A percentile compares a stretch with the other conserved stretches of the same genome.
These are phyloP conservation scores for Pythium insidiosum DNA, from an alignment of 352 stramenopile genomes.

Conservation along the genomic window DNA sequence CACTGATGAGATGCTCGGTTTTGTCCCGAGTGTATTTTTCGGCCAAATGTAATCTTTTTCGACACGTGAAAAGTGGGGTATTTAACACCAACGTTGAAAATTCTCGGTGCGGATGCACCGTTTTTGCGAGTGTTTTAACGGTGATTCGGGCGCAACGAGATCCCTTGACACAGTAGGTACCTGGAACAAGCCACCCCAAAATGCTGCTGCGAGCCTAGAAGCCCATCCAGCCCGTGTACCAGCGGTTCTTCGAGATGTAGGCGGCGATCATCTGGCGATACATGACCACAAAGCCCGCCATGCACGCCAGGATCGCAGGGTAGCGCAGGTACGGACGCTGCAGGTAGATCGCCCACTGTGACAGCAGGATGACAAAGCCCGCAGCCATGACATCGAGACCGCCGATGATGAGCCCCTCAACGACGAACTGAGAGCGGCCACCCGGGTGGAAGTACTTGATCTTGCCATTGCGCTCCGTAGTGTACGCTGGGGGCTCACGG, in stretches of 20 bases:
- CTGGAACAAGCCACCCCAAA: too few relatives aligned
- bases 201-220: too few relatives aligned
- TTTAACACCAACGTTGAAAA: too few relatives aligned
- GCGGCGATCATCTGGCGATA: constrained; percentile 78
- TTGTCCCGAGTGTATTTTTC: too few relatives aligned
- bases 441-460: constrained; percentile 85
- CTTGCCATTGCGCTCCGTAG: constrained; percentile 64
- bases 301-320: constrained; percentile 42
- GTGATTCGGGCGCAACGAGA: too few relatives aligned
- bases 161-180: too few relatives aligned
- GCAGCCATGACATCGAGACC: constrained; percentile 58
- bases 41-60: too few relatives aligned
- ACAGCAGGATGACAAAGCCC: constrained; percentile 69
- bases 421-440: constrained; percentile 75
- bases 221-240: constrained; percentile 83
- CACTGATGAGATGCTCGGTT: too few relatives aligned
- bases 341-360: constrained; percentile 77
- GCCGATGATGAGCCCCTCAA: constrained; percentile 77
- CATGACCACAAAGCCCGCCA: constrained; percentile 68
- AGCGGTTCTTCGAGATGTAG: constrained; percentile 87
- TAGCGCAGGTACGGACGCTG: constrained; percentile 48
- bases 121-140: too few relatives aligned
- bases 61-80: too few relatives aligned
- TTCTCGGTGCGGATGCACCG: too few relatives aligned
- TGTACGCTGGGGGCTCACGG: constrained; percentile 69